Evolutionary conservation across 148 eudicot species (phyloP).

Genomic region (Salicornia ramosissima): DNA sequence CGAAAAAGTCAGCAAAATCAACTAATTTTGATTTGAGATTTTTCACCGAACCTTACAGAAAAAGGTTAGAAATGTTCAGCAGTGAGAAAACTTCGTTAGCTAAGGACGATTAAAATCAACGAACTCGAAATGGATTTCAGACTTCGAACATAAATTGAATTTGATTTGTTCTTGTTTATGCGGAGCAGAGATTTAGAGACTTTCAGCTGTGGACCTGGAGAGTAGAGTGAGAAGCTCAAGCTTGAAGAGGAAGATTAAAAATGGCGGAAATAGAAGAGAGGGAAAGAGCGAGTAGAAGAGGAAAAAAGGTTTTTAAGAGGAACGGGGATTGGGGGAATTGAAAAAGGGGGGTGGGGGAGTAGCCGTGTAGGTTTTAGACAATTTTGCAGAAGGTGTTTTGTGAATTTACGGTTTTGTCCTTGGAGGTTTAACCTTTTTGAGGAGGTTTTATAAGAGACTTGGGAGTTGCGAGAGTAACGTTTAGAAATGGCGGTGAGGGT

Average conservation of each 20-base stretch:
- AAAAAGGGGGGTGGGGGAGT: not conserved
- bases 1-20: constrained; percentile 1
- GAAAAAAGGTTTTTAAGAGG: too few relatives aligned
- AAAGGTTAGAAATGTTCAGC: not conserved
- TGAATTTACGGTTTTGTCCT: constrained; percentile 11
- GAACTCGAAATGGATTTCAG: too few relatives aligned
- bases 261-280: not conserved
- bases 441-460: not conserved
- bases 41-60: not conserved
- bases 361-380: constrained; percentile 15
- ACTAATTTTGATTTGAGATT: not conserved
- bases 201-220: too few relatives aligned
- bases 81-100: too few relatives aligned
- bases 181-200: too few relatives aligned
- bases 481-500: constrained; percentile 26
- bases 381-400: not conserved
- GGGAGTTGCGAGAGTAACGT: constrained; percentile 18
- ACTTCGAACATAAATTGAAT: too few relatives aligned
- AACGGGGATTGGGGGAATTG: too few relatives aligned
- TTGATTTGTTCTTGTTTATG: too few relatives aligned
- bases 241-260: not conserved
- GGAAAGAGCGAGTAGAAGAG: not conserved
- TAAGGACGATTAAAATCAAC: too few relatives aligned
- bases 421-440: not conserved
- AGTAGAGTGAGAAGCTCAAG: too few relatives aligned